A percentile compares a stretch with the other conserved stretches of the same genome.
Conservation (phyloP, 1,284 basidiomycete genomes). For the Trichosporon sp. region DNA sequence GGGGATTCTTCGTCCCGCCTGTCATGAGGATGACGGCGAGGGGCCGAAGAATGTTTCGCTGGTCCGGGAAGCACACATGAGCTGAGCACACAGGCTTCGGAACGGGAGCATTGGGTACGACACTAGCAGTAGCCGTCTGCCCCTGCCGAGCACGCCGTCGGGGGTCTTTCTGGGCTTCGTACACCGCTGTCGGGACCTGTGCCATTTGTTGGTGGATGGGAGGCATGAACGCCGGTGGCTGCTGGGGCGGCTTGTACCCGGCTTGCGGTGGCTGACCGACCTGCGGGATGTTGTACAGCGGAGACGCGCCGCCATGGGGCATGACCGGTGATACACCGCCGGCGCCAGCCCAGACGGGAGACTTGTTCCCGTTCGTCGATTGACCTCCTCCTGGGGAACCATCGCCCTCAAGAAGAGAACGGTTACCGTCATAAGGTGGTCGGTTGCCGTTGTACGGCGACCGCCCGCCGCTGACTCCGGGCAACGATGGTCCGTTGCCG, state of each 20-base stretch:
- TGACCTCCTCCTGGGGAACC: background rate
- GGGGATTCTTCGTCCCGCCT: background rate
- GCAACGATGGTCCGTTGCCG: background rate
- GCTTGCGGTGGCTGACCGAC: background rate
- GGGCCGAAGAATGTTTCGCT: background rate
- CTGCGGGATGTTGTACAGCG: background rate
- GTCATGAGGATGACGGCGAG: background rate
- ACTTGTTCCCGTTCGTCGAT: background rate
- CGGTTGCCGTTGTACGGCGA: background rate
- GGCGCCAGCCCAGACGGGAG: background rate
- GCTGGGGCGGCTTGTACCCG: background rate
- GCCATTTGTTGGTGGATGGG: background rate
- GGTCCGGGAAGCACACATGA: background rate
- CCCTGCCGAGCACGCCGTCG: background rate
- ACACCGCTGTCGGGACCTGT: background rate
- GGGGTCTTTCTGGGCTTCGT: slow-evolving; percentile 19
- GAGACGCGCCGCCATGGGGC: background rate
- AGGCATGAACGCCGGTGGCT: slow-evolving; percentile 9
- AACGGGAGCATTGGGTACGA: background rate
- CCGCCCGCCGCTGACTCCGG: background rate
- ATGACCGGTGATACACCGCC: slow-evolving; percentile 2
- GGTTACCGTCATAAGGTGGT: background rate
- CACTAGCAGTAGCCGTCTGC: background rate
- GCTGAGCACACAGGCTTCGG: background rate
- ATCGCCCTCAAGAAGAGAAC: background rate